Percentiles rank a stretch among this genome's conserved stretches.
phyloP scores from a whole-genome alignment of 2,329 filamentous ascomycete species.

The Metarhizium guizhouense region DNA sequence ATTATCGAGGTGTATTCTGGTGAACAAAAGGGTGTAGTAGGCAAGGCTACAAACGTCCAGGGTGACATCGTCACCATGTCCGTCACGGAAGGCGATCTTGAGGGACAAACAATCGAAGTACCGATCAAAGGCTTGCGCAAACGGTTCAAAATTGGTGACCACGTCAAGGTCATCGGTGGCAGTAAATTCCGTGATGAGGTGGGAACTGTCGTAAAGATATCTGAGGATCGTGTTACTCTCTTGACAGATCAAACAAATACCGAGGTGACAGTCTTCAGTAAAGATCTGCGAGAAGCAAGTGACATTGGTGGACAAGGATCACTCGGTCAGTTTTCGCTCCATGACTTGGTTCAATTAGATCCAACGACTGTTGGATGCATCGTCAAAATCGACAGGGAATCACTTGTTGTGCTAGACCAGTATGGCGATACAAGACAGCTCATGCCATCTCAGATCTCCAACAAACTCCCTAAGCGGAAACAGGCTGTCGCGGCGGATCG shows the following conservation, averaged over 20 bases:
- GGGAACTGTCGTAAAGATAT: conserved; percentile 92
- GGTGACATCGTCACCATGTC: conserved; percentile 86
- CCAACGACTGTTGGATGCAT: conserved; percentile 86
- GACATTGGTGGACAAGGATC: conserved; percentile 81
- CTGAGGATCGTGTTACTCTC: conserved; percentile 84
- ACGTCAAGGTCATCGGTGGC: conserved; percentile 96
- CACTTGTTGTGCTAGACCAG: conserved; percentile 82
- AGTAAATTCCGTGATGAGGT: conserved; percentile 93
- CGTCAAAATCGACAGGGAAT: conserved; percentile 91
- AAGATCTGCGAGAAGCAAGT: conserved; percentile 85
- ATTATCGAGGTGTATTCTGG: conserved; percentile 95
- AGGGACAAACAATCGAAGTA: conserved; percentile 81
- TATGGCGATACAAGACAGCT: conserved; percentile 74
- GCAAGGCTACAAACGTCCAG: conserved; percentile 76
- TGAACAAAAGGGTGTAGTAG: conserved; percentile 85
- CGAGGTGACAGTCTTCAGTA: conserved; percentile 96
- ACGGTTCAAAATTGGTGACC: conserved; percentile 85
- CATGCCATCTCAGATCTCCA: conserved; percentile 85
- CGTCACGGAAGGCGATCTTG: conserved; percentile 74
- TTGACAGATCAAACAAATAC: conserved; percentile 87
- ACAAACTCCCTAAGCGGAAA: conserved; percentile 74
- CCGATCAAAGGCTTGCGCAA: conserved; percentile 89
- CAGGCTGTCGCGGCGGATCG: conserved; percentile 86
- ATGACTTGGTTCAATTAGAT: conserved; percentile 91
- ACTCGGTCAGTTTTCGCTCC: conserved; percentile 82